Evolutionary conservation across 768 basidiomycete genomes (phyloP).

Genomic region (Ramaria rubella): DNA sequence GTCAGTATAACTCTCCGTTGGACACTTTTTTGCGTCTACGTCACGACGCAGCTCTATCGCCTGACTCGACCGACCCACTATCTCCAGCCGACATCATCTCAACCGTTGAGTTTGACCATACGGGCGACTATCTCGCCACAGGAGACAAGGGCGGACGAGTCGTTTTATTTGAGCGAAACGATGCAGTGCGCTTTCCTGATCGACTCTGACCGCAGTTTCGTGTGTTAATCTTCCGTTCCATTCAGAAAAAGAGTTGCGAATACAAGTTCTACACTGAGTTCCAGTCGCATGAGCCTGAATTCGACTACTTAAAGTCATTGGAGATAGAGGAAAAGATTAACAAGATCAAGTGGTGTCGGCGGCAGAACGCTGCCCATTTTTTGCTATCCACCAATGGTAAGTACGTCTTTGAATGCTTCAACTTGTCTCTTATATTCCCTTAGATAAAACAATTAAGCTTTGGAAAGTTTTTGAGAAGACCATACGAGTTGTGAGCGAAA

Average conservation of each 20-base stretch:
- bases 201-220: conserved; percentile 8
- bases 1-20: conserved; percentile 35
- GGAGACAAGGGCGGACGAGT: conserved; percentile 99
- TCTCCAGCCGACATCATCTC: conserved; percentile 96
- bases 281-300: conserved; percentile 99
- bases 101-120: conserved; percentile 99
- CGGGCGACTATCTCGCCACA: conserved; percentile 98
- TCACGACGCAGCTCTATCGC: conserved; percentile 10
- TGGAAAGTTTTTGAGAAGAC: conserved; percentile 99
- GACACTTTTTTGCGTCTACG: neutral
- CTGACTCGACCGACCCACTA: conserved; percentile 15
- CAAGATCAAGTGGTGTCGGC: conserved; percentile 99
- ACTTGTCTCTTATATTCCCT: neutral
- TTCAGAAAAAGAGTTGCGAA: conserved; percentile 98
- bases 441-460: conserved; percentile 99
- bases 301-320: conserved; percentile 98
- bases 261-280: conserved; percentile 99
- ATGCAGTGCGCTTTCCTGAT: conserved; percentile 57
- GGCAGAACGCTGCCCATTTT: conserved; percentile 97
- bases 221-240: conserved; percentile 16
- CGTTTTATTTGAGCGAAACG: conserved; percentile 97
- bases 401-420: conserved; percentile 17
- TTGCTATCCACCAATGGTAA: conserved; percentile 93
- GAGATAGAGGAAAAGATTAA: conserved; percentile 99
- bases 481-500: conserved; percentile 91